A percentile compares a stretch with the other conserved stretches of the same genome.
These are phyloP conservation scores for Piedraia hortae DNA, from an alignment of 2,329 filamentous ascomycete species.

Conservation along the genomic window DNA sequence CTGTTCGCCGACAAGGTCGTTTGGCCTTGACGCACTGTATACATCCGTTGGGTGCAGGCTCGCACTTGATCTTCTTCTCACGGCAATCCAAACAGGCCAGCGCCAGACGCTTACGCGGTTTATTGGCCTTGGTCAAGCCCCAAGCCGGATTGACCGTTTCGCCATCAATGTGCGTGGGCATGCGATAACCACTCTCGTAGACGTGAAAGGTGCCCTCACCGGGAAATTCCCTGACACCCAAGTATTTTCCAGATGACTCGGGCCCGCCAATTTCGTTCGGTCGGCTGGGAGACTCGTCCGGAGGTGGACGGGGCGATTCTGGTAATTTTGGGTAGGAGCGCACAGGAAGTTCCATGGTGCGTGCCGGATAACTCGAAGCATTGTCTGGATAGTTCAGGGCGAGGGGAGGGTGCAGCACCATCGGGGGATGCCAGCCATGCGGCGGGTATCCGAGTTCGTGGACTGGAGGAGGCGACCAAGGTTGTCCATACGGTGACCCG, in stretches of 20 bases:
- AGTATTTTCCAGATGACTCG: constrained; percentile 11
- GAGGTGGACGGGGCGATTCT: too few relatives aligned
- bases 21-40: constrained; percentile 84
- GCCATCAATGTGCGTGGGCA: constrained; percentile 35
- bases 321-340: too few relatives aligned
- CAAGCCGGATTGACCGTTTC: constrained; percentile 72
- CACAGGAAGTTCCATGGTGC: too few relatives aligned
- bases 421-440: constrained; percentile 5
- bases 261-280: constrained; percentile 2
- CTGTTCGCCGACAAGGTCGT: constrained; percentile 52
- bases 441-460: constrained; percentile 4
- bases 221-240: constrained; percentile 9
- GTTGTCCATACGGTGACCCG: not conserved
- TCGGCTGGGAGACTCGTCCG: too few relatives aligned
- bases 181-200: constrained; percentile 11
- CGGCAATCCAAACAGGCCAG: constrained; percentile 83
- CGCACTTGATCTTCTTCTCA: constrained; percentile 95
- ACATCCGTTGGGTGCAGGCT: constrained; percentile 65
- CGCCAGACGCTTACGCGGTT: constrained; percentile 68
- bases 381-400: too few relatives aligned
- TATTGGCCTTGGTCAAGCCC: constrained; percentile 84
- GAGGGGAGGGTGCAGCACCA: constrained; percentile 3
- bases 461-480: constrained; percentile 3
- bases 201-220: constrained; percentile 10
- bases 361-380: too few relatives aligned